Conservation (phyloP, 805 yeast genomes). For the Hemisphaericaspora nanyangensis region DNA sequence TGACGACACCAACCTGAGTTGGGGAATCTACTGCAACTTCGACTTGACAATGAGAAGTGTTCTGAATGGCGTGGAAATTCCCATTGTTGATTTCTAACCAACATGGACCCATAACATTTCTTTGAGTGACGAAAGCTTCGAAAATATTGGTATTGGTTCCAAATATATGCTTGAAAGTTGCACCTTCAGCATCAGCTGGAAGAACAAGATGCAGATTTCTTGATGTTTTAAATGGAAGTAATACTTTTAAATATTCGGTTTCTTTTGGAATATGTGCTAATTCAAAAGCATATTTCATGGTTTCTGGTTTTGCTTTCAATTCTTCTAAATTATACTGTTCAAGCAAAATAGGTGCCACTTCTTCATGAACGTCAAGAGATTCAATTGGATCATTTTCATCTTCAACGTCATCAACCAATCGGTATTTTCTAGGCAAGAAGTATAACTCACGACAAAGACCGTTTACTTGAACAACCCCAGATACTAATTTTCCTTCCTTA, state of each 20-base stretch:
- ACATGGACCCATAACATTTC: conserved; percentile 94
- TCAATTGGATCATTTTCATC: conserved; percentile 34
- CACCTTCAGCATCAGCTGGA: conserved; percentile 69
- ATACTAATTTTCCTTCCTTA: conserved; percentile 53
- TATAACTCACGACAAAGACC: conserved; percentile 69
- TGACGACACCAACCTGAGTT: conserved; percentile 26
- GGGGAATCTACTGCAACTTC: conserved; percentile 62
- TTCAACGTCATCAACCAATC: conserved; percentile 41
- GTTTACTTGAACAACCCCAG: conserved; percentile 73
- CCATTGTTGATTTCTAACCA: conserved; percentile 78
- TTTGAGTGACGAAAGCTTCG: conserved; percentile 80
- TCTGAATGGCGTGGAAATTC: conserved; percentile 53
- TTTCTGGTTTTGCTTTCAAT: conserved; percentile 67
- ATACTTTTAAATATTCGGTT: conserved; percentile 73
- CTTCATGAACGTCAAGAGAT: conserved; percentile 71
- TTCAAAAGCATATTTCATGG: conserved; percentile 86
- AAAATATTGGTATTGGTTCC: conserved; percentile 73
- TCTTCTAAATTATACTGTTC: conserved; percentile 58
- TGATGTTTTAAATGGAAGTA: conserved; percentile 70
- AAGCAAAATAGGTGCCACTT: conserved; percentile 63
- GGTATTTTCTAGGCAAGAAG: conserved; percentile 64
- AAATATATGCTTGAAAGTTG: conserved; percentile 72
- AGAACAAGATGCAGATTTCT: conserved; percentile 43
- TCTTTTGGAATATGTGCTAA: conserved; percentile 73
- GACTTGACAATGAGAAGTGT: conserved; percentile 76